Evolutionary conservation across 768 basidiomycete genomes (phyloP).

Genomic region (Calocera cornea): DNA sequence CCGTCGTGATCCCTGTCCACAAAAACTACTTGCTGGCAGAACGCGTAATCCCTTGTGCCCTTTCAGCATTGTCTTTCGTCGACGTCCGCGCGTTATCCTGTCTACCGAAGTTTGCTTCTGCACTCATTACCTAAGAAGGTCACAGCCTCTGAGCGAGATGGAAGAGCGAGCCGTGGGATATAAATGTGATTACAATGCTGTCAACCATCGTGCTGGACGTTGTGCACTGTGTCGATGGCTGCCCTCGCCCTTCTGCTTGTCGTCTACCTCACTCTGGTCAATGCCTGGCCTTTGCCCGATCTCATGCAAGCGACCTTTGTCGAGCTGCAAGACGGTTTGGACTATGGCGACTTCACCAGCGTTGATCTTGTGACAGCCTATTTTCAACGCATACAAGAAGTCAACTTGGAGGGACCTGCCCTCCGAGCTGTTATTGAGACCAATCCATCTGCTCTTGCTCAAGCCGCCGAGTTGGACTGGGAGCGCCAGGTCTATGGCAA

Average conservation of each 20-base stretch:
- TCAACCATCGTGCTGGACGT: background rate
- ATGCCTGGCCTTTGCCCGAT: slow-evolving; percentile 29
- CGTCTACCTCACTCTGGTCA: background rate
- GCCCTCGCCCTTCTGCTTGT: background rate
- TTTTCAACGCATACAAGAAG: slow-evolving; percentile 51
- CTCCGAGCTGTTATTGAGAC: slow-evolving; percentile 47
- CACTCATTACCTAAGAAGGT: background rate
- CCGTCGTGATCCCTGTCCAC: background rate
- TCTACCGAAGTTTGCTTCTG: background rate
- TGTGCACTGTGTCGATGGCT: background rate
- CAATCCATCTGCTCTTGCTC: slow-evolving; percentile 39
- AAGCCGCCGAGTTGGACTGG: slow-evolving; percentile 38
- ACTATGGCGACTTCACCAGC: slow-evolving; percentile 39
- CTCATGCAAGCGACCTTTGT: slow-evolving; percentile 46
- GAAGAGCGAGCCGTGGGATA: background rate
- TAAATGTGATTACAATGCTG: background rate
- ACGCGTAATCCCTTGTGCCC: background rate
- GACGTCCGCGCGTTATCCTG: background rate
- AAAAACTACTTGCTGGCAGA: background rate
- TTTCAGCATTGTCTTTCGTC: background rate
- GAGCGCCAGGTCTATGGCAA: slow-evolving; percentile 33
- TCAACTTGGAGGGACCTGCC: slow-evolving; percentile 45
- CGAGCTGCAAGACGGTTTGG: slow-evolving; percentile 41
- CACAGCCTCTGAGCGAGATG: background rate
- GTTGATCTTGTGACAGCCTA: slow-evolving; percentile 55